Base-by-base conservation (phyloP, 108 stramenopile genomes). In the Skeletonema potamos region DNA sequence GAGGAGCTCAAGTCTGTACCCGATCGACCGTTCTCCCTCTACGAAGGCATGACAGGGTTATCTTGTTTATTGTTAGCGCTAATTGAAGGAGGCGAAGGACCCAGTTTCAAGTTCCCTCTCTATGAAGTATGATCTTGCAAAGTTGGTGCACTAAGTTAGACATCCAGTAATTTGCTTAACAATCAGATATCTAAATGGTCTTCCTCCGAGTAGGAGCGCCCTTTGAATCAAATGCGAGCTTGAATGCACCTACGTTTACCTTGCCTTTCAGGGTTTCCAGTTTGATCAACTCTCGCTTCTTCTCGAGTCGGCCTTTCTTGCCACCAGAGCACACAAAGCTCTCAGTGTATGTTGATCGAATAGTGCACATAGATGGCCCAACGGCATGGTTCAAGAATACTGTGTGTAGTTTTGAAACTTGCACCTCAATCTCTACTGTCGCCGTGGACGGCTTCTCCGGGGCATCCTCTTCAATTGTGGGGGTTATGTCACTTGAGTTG, bases 21-120 rank as follows among this genome's bases (percentile, higher is more conserved):
- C 30, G 86, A 83, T 74, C 78, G 56, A 57, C 82, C 86, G 1
- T 82, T 79, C 56, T 71, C 75, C 3, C 62, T 89, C 30, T 85
- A 78, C 64, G 84, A 85, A 62, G 88, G 88, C 10, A 44, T 70
- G 46, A 73, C 71, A 20, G 88, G 86, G 6, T 70, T 89, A 59
- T 54, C 30, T 18, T 57, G 64, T 13, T 70, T 82, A 20, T 36
- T 82, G 13, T 32, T 82, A 5, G 75, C 34, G 7, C 6, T 59
- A 10, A 6, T 37, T 32, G 58, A 59, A 34, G 58, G 58, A 37
- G 58, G 27, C 0, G 18, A 33, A 34, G 27, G 36, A 0, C 34
- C 36, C 7, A 59, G 22, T 22, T 29, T 29, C 0, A 59, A 34
- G 58, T 59, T 59, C 4, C 58, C 58, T 33, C 48, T 51, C 22